These are phyloP conservation scores for Spirogloea muscicola DNA, from an alignment of 139 green algal species.

Conservation along the genomic window DNA sequence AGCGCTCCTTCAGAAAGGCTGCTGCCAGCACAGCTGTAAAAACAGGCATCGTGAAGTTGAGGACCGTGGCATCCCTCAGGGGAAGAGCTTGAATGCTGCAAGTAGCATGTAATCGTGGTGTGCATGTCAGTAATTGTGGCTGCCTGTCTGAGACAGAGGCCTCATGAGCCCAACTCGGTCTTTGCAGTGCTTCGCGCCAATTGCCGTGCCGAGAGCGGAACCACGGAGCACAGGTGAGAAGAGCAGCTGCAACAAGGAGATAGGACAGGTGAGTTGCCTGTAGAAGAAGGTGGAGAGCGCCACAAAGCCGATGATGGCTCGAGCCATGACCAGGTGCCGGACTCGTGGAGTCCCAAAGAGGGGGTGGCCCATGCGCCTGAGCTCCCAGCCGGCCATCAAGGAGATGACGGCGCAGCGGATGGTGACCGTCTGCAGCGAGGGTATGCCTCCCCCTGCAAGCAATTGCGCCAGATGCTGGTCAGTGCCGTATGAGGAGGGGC, in stretches of 20 bases:
- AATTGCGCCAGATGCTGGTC: no score
- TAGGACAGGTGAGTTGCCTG: constrained; percentile 1
- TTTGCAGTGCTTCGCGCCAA: no score
- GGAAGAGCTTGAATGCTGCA: constrained; percentile 36
- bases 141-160: no score
- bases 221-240: no score
- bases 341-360: constrained; percentile 10
- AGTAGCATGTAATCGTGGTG: no score
- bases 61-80: constrained; percentile 36
- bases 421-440: constrained; percentile 19
- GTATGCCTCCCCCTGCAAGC: neutral
- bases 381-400: neutral
- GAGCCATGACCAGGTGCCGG: constrained; percentile 13
- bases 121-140: no score
- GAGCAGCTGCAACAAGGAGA: neutral
- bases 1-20: constrained; percentile 22
- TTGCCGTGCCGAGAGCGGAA: no score
- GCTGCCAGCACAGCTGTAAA: constrained; percentile 31
- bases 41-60: constrained; percentile 41
- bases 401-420: constrained; percentile 24
- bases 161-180: no score
- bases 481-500: constrained; percentile 3
- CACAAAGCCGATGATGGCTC: constrained; percentile 31
- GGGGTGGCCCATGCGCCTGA: constrained; percentile 10
- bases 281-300: constrained; percentile 42